Percentiles rank a stretch among this genome's conserved stretches.
These are phyloP conservation scores for Narthecium ossifragum DNA, from an alignment of 106 monocot genomes.

Conservation along the genomic window DNA sequence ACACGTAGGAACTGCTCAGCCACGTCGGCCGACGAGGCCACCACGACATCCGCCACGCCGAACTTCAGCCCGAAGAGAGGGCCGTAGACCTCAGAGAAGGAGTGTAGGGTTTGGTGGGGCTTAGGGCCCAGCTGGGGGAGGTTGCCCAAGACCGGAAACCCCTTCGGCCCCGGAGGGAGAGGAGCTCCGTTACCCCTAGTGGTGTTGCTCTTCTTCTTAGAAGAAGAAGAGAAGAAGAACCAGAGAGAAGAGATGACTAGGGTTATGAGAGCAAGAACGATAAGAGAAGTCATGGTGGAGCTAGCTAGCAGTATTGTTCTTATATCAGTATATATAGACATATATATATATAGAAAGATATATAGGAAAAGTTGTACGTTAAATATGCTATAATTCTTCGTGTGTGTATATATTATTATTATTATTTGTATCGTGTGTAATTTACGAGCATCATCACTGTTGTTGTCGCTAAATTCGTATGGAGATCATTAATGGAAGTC, in stretches of 20 bases:
- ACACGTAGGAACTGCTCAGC: conserved; percentile 28
- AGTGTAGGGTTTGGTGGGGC: conserved; percentile 35
- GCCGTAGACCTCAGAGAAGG: conserved; percentile 30
- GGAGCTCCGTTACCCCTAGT: not conserved
- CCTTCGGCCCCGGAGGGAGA: conserved; percentile 37
- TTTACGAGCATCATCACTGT: no score
- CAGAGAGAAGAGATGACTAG: conserved; percentile 3
- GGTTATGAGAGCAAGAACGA: conserved; percentile 8
- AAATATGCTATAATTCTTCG: no score
- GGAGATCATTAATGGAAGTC: no score
- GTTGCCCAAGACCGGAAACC: conserved; percentile 51
- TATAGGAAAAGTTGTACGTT: no score
- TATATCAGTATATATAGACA: no score
- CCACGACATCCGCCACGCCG: conserved; percentile 35
- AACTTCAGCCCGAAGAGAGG: conserved; percentile 33
- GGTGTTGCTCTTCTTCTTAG: not conserved
- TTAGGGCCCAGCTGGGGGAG: conserved; percentile 40
- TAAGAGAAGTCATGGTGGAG: conserved; percentile 2
- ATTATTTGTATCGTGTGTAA: no score
- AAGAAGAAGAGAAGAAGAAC: conserved; percentile 1
- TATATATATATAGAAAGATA: no score
- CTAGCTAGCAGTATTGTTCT: no score
- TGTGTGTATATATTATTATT: no score
- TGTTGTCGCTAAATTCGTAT: no score
- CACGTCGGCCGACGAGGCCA: conserved; percentile 25